These are phyloP conservation scores for Alternaria tenuissima DNA, from an alignment of 2,329 filamentous ascomycete genomes.

Conservation along the genomic window DNA sequence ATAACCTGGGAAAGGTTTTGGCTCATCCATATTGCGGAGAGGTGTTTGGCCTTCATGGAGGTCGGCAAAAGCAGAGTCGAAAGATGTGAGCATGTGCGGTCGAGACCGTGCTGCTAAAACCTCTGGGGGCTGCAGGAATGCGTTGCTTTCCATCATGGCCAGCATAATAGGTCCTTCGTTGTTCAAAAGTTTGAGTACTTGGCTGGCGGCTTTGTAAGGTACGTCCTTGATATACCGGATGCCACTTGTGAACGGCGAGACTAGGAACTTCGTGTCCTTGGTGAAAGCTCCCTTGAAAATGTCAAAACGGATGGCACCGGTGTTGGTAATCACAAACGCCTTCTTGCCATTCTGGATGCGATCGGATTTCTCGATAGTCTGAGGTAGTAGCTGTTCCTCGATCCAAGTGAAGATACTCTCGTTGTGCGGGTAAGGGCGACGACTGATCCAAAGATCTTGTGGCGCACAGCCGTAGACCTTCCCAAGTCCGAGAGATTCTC, in stretches of 20 bases:
- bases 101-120: slow-evolving; percentile 47
- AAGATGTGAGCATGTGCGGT: slow-evolving; percentile 25
- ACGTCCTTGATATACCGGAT: slow-evolving; percentile 82
- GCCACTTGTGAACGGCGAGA: slow-evolving; percentile 86
- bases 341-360: slow-evolving; percentile 62
- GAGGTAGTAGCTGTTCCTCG: slow-evolving; percentile 75
- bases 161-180: slow-evolving; percentile 62
- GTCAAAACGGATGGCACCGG: slow-evolving; percentile 91
- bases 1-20: slow-evolving; percentile 74
- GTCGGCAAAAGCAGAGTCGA: slow-evolving; percentile 7
- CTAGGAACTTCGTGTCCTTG: slow-evolving; percentile 81
- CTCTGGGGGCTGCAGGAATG: slow-evolving; percentile 57
- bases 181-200: slow-evolving; percentile 69
- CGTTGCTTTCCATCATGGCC: slow-evolving; percentile 37
- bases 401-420: slow-evolving; percentile 86
- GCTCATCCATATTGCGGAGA: slow-evolving; percentile 10
- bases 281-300: slow-evolving; percentile 94
- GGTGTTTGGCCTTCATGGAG: slow-evolving; percentile 21
- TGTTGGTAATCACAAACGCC: slow-evolving; percentile 81
- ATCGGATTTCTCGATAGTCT: slow-evolving; percentile 61
- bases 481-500: slow-evolving; percentile 76
- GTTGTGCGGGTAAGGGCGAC: slow-evolving; percentile 75
- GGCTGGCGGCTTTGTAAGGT: slow-evolving; percentile 76
- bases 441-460: slow-evolving; percentile 79
- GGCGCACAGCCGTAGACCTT: slow-evolving; percentile 84